phyloP scores from a whole-genome alignment of 805 yeast species.

The Kuraishia floccosa region DNA sequence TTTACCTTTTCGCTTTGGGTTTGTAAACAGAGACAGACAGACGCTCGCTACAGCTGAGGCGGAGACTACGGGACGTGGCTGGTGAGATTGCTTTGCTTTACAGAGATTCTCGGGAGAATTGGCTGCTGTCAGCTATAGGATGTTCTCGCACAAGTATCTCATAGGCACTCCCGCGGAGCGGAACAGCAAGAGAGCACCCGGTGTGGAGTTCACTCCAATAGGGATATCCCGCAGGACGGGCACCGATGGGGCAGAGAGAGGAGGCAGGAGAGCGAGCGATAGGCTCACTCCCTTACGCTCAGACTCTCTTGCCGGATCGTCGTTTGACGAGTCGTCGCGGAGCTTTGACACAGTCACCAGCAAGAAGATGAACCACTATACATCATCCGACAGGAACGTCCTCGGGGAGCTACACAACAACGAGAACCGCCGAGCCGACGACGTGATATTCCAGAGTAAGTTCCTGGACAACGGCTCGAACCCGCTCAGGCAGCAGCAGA shows the following conservation, averaged over 20 bases:
- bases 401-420: too few species aligned
- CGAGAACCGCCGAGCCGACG: too few species aligned
- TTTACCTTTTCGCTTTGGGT: too few species aligned
- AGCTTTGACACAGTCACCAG: conserved; percentile 8
- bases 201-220: conserved; percentile 3
- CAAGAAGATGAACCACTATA: too few species aligned
- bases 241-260: not conserved
- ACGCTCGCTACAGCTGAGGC: too few species aligned
- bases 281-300: conserved; percentile 1
- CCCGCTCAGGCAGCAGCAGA: conserved; percentile 12
- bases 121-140: too few species aligned
- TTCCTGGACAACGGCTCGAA: conserved; percentile 3
- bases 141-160: not conserved
- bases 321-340: conserved; percentile 13
- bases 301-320: conserved; percentile 6
- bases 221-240: not conserved
- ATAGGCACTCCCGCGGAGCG: conserved; percentile 1
- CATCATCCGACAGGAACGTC: too few species aligned
- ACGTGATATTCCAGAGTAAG: not conserved
- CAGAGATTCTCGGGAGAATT: too few species aligned
- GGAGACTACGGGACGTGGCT: too few species aligned
- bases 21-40: too few species aligned
- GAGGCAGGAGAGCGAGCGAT: not conserved
- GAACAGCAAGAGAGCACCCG: too few species aligned
- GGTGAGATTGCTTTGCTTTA: too few species aligned